Conservation (phyloP, 2,329 filamentous ascomycete species). For the Rutstroemia sp. region DNA sequence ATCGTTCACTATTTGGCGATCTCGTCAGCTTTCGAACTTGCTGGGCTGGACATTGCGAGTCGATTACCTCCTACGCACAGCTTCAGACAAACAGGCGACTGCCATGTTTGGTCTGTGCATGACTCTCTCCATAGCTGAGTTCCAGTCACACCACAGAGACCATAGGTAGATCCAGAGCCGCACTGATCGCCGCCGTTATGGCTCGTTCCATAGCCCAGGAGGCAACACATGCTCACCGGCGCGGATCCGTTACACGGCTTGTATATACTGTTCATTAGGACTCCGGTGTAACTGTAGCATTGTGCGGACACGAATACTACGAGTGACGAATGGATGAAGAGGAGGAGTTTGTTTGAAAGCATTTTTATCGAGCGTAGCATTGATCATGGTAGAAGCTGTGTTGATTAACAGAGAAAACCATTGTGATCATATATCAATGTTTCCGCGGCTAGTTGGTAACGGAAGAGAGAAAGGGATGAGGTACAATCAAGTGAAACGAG, state of each 20-base stretch:
- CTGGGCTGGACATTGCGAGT: neutral
- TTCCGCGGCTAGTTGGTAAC: too few relatives aligned
- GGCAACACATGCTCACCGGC: slow-evolving; percentile 8
- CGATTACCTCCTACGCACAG: slow-evolving; percentile 6
- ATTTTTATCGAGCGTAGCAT: too few relatives aligned
- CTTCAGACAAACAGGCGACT: slow-evolving; percentile 1
- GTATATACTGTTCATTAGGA: neutral
- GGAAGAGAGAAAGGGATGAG: too few relatives aligned
- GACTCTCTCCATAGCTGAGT: slow-evolving; percentile 8
- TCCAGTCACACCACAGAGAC: slow-evolving; percentile 7
- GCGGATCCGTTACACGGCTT: slow-evolving; percentile 5
- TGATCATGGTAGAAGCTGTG: too few relatives aligned
- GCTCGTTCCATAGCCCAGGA: neutral
- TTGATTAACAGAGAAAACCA: too few relatives aligned
- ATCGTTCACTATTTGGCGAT: neutral
- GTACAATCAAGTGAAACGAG: too few relatives aligned
- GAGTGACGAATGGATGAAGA: neutral
- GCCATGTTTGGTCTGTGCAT: slow-evolving; percentile 7
- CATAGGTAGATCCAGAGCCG: slow-evolving; percentile 5
- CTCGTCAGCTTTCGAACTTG: neutral
- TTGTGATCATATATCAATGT: too few relatives aligned
- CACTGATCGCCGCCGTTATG: slow-evolving; percentile 3
- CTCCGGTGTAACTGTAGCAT: slow-evolving; percentile 3
- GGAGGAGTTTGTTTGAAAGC: too few relatives aligned
- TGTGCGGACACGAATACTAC: neutral